Conservation (phyloP, 495 filamentous ascomycete species). For the Endocarpon pusillum region DNA sequence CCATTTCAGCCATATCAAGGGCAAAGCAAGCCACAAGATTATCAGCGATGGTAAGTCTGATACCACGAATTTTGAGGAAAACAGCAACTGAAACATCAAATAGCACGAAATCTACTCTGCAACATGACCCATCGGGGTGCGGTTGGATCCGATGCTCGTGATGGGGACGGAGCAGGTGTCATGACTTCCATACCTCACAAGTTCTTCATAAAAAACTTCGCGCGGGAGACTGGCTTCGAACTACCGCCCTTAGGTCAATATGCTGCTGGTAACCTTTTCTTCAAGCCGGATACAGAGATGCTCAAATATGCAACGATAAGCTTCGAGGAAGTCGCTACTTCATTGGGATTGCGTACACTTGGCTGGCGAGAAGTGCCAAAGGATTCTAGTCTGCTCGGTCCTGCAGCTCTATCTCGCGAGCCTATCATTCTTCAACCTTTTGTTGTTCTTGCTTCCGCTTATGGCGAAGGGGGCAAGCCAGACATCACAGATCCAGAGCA, state of each 20-base stretch:
- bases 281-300: slow-evolving; percentile 85
- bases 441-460: slow-evolving; percentile 72
- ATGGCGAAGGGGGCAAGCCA: slow-evolving; percentile 73
- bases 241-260: slow-evolving; percentile 86
- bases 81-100: neutral
- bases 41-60: slow-evolving; percentile 79
- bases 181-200: slow-evolving; percentile 99
- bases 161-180: slow-evolving; percentile 94
- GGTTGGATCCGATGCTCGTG: slow-evolving; percentile 91
- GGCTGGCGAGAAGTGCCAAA: slow-evolving; percentile 94
- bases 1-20: slow-evolving; percentile 74
- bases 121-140: slow-evolving; percentile 99
- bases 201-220: slow-evolving; percentile 98
- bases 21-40: slow-evolving; percentile 94
- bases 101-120: slow-evolving; percentile 85
- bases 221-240: slow-evolving; percentile 67
- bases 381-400: slow-evolving; percentile 84
- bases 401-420: slow-evolving; percentile 84
- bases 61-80: neutral
- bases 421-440: slow-evolving; percentile 92
- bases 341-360: slow-evolving; percentile 73
- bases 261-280: slow-evolving; percentile 95
- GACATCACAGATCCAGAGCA: slow-evolving; percentile 57
- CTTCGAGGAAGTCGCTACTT: slow-evolving; percentile 84
- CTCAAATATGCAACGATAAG: slow-evolving; percentile 70